phyloP scores from a whole-genome alignment of 768 basidiomycete genomes.

The Boletus subcaerulescens region DNA sequence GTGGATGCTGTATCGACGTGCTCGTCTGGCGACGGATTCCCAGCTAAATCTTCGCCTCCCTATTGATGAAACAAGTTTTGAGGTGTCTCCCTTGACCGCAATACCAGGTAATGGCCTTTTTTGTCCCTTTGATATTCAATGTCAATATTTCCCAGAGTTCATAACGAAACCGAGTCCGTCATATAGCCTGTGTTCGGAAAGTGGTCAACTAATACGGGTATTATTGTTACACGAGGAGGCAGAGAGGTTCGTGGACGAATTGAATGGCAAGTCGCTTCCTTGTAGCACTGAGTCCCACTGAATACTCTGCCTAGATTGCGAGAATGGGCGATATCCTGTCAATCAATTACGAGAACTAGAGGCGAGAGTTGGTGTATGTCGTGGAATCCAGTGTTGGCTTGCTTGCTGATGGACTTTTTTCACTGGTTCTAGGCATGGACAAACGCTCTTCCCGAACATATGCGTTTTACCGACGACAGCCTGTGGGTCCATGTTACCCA shows the following conservation, averaged over 20 bases:
- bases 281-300: constrained; percentile 6
- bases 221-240: constrained; percentile 61
- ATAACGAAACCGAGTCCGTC: constrained; percentile 60
- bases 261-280: constrained; percentile 41
- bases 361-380: constrained; percentile 39
- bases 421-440: constrained; percentile 53
- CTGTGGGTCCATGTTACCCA: constrained; percentile 66
- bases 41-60: constrained; percentile 65
- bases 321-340: constrained; percentile 29
- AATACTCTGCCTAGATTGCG: constrained; percentile 28
- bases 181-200: constrained; percentile 51
- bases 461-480: constrained; percentile 69
- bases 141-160: constrained; percentile 50
- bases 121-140: not conserved
- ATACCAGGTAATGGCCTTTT: constrained; percentile 27
- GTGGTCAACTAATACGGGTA: constrained; percentile 72
- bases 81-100: constrained; percentile 51
- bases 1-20: constrained; percentile 36
- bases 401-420: constrained; percentile 7
- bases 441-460: constrained; percentile 62
- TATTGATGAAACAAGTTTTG: constrained; percentile 80
- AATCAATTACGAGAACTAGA: constrained; percentile 41
- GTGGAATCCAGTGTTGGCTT: not conserved
- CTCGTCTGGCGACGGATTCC: constrained; percentile 35
- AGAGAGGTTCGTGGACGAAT: constrained; percentile 51